phyloP scores from a whole-genome alignment of 768 basidiomycete genomes.

The Tephrocybe sp. region DNA sequence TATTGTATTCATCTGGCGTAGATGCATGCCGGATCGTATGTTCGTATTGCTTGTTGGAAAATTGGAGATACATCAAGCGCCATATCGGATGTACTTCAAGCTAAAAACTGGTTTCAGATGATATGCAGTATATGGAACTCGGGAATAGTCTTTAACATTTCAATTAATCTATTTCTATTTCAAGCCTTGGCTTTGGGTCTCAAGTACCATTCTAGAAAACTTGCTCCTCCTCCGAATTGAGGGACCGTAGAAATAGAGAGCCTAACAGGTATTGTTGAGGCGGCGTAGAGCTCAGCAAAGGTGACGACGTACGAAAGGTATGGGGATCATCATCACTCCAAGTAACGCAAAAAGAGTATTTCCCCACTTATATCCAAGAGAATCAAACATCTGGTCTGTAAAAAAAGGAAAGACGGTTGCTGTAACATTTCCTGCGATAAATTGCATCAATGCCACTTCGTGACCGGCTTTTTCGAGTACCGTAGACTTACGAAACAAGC shows the following conservation, averaged over 20 bases:
- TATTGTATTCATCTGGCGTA: too few species aligned
- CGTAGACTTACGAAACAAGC: neutral
- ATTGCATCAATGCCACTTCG: conserved; percentile 61
- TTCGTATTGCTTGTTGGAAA: too few species aligned
- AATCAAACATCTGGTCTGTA: conserved; percentile 55
- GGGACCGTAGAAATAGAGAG: conserved; percentile 43
- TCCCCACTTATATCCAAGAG: conserved; percentile 59
- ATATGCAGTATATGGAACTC: too few species aligned
- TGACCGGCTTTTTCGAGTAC: too few species aligned
- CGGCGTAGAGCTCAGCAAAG: neutral
- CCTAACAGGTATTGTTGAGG: conserved; percentile 19
- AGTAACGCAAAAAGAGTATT: conserved; percentile 56
- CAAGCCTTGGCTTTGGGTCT: too few species aligned
- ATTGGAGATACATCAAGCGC: too few species aligned
- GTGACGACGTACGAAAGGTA: conserved; percentile 33
- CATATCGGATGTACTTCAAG: too few species aligned
- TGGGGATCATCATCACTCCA: conserved; percentile 51
- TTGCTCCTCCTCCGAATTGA: conserved; percentile 39
- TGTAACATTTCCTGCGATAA: conserved; percentile 52
- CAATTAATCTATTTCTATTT: too few species aligned
- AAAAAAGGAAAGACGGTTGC: conserved; percentile 63
- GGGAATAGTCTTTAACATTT: too few species aligned
- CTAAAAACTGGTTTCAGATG: too few species aligned
- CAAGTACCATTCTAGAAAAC: conserved; percentile 39
- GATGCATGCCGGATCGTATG: too few species aligned